Percentiles rank a stretch among this genome's conserved stretches.
Conservation (phyloP, 192 early-diverging fungal species). For the Coemansia sp. region DNA sequence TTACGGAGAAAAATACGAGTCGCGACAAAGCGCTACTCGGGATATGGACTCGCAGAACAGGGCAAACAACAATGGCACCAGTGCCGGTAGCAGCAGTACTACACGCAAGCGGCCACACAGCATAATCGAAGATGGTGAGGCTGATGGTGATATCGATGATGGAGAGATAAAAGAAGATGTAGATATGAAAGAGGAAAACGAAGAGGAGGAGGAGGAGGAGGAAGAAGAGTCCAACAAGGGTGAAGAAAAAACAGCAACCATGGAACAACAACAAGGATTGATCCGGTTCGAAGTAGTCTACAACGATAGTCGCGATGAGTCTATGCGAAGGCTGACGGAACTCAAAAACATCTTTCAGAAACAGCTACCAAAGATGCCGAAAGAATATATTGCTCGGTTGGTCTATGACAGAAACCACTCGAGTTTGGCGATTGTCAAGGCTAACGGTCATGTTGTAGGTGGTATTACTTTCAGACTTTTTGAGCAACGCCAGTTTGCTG, state of each 20-base stretch:
- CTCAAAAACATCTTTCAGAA: conserved; percentile 96
- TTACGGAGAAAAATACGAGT: conserved; percentile 55
- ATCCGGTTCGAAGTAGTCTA: conserved; percentile 74
- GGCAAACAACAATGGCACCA: background rate
- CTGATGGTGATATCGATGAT: conserved; percentile 30
- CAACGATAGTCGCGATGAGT: conserved; percentile 77
- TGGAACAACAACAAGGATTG: conserved; percentile 66
- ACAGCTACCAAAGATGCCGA: conserved; percentile 98
- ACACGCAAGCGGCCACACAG: conserved; percentile 37
- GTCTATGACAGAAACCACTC: conserved; percentile 94
- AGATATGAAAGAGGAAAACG: conserved; percentile 24
- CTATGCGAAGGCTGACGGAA: conserved; percentile 87
- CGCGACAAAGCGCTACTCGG: conserved; percentile 41
- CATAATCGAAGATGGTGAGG: conserved; percentile 15
- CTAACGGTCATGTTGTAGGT: conserved; percentile 72
- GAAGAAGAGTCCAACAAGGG: conserved; percentile 16
- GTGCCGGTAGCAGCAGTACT: background rate
- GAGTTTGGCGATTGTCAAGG: conserved; percentile 73
- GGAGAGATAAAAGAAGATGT: conserved; percentile 33
- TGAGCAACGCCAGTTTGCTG: conserved; percentile 83
- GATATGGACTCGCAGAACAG: conserved; percentile 7
- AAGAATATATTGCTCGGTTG: conserved; percentile 94
- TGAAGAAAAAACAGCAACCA: conserved; percentile 59
- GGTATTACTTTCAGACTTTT: conserved; percentile 97
- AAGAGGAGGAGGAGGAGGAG: conserved; percentile 19